Conservation (phyloP, 2,329 filamentous ascomycete genomes). For the Alternaria sp. region DNA sequence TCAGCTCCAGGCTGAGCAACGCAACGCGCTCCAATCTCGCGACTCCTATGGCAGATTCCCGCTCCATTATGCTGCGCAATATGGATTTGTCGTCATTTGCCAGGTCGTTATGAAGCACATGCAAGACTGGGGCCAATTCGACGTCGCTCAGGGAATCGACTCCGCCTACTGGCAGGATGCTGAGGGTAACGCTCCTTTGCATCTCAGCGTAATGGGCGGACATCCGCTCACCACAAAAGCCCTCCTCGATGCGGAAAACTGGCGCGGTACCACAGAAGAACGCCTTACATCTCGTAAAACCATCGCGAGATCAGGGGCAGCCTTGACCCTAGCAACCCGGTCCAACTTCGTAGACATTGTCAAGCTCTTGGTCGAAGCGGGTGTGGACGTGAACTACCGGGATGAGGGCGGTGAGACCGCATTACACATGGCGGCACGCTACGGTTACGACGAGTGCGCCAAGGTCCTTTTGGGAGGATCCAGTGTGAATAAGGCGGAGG, state of each 20-base stretch:
- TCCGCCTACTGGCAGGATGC: slow-evolving; percentile 87
- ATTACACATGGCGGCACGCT: slow-evolving; percentile 87
- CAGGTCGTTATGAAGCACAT: slow-evolving; percentile 86
- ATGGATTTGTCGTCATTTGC: slow-evolving; percentile 90
- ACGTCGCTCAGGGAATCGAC: slow-evolving; percentile 85
- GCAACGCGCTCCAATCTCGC: slow-evolving; percentile 68
- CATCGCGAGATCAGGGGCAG: slow-evolving; percentile 83
- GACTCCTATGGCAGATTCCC: slow-evolving; percentile 85
- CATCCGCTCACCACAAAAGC: slow-evolving; percentile 85
- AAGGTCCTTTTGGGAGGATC: slow-evolving; percentile 75
- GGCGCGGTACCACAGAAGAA: slow-evolving; percentile 68
- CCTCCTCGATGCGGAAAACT: slow-evolving; percentile 80
- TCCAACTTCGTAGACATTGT: slow-evolving; percentile 86
- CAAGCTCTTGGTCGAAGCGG: slow-evolving; percentile 83
- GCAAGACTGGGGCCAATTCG: slow-evolving; percentile 86
- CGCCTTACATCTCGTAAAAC: slow-evolving; percentile 71
- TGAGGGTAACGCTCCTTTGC: slow-evolving; percentile 88
- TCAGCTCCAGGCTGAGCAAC: slow-evolving; percentile 70
- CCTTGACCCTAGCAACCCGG: slow-evolving; percentile 85
- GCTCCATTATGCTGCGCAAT: slow-evolving; percentile 92
- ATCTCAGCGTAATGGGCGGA: slow-evolving; percentile 89
- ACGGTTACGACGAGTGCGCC: slow-evolving; percentile 83
- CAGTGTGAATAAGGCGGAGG: slow-evolving; percentile 72
- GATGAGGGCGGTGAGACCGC: slow-evolving; percentile 91
- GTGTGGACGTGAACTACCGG: slow-evolving; percentile 91